phyloP scores from a whole-genome alignment of 176 grass and related monocot genomes.

The Oropetium thomaeum region DNA sequence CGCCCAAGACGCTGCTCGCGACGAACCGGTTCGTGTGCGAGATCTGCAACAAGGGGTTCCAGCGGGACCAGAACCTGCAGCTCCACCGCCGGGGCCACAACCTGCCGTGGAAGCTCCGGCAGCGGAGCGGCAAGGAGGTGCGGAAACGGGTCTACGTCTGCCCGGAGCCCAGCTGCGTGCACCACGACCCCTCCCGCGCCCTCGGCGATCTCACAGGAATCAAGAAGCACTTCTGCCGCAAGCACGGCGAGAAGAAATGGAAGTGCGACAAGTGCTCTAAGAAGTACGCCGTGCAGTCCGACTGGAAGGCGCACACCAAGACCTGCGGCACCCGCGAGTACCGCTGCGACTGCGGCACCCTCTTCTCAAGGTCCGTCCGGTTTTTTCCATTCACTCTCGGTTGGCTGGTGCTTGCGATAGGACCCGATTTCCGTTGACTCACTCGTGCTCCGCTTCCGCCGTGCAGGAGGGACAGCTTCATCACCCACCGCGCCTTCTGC shows the following conservation, averaged over 20 bases:
- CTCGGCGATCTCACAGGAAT: conserved; percentile 89
- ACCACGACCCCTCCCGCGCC: conserved; percentile 66
- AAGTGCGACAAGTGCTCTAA: conserved; percentile 96
- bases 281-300: conserved; percentile 94
- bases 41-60: conserved; percentile 99
- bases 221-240: conserved; percentile 97
- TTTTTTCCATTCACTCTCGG: not conserved
- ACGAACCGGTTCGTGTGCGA: conserved; percentile 98
- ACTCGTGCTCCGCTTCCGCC: not conserved
- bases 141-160: conserved; percentile 87
- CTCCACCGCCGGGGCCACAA: conserved; percentile 94
- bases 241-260: conserved; percentile 98
- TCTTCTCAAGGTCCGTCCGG: conserved; percentile 64
- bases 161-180: conserved; percentile 77
- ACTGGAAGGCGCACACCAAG: conserved; percentile 91
- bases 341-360: conserved; percentile 87
- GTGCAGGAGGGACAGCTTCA: conserved; percentile 95
- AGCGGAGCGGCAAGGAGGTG: conserved; percentile 74
- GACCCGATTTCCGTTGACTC: not conserved
- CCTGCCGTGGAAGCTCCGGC: conserved; percentile 96
- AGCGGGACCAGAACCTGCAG: conserved; percentile 98
- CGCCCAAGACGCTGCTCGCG: conserved; percentile 90
- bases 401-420: no score
- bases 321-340: conserved; percentile 92
- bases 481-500: conserved; percentile 97